These are phyloP conservation scores for Paecilomyces variotii DNA, from an alignment of 2,329 filamentous ascomycete species.

Conservation along the genomic window DNA sequence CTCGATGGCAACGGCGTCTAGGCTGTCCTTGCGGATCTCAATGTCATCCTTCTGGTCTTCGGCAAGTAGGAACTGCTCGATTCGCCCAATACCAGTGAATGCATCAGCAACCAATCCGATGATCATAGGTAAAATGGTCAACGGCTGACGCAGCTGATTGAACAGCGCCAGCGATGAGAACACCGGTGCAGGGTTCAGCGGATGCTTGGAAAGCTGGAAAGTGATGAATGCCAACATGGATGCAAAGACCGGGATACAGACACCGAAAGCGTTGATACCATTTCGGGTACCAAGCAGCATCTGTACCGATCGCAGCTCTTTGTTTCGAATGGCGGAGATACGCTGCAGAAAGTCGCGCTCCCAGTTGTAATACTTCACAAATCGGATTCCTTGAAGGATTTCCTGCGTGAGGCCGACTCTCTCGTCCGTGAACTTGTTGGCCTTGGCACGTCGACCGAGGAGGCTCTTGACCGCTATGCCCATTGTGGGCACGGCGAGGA, in stretches of 20 bases:
- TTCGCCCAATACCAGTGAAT: constrained; percentile 69
- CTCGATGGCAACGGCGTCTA: constrained; percentile 56
- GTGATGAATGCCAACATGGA: constrained; percentile 91
- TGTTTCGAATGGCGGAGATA: constrained; percentile 60
- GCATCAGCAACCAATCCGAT: constrained; percentile 82
- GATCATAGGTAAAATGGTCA: constrained; percentile 79
- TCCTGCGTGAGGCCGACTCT: constrained; percentile 83
- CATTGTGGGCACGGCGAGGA: constrained; percentile 68
- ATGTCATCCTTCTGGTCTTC: constrained; percentile 74
- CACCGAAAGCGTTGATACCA: constrained; percentile 70
- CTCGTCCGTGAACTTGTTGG: constrained; percentile 89
- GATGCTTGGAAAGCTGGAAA: constrained; percentile 51
- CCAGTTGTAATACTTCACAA: constrained; percentile 95
- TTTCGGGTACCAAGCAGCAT: constrained; percentile 71
- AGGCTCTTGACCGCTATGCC: constrained; percentile 66
- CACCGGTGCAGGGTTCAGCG: constrained; percentile 62
- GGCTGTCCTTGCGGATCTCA: constrained; percentile 43
- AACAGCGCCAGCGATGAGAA: constrained; percentile 90
- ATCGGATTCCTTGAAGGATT: constrained; percentile 77
- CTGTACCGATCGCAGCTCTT: constrained; percentile 74
- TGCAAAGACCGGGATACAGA: constrained; percentile 79
- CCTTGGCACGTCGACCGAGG: constrained; percentile 64
- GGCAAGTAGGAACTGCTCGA: constrained; percentile 73
- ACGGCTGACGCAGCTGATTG: constrained; percentile 75
- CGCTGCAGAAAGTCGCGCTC: constrained; percentile 74